Conservation (phyloP, 805 yeast genomes). For the Ogataea henricii region DNA sequence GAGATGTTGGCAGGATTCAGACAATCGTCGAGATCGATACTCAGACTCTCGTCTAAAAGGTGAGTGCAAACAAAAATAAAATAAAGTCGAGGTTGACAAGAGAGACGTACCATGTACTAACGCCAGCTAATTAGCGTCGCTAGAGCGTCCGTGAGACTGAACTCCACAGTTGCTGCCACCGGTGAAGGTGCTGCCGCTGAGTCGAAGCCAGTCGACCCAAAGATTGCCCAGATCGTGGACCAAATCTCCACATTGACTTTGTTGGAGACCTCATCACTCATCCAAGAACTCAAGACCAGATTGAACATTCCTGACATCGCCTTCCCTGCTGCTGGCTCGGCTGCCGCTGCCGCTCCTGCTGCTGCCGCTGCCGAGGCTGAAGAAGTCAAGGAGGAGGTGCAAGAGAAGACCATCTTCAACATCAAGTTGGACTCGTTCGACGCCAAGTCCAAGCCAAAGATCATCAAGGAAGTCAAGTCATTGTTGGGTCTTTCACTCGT, state of each 20-base stretch:
- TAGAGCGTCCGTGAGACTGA: slow-evolving; percentile 58
- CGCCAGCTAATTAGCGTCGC: slow-evolving; percentile 37
- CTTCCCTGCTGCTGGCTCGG: slow-evolving; percentile 69
- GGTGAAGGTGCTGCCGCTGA: slow-evolving; percentile 28
- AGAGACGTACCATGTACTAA: too few species aligned
- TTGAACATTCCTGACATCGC: slow-evolving; percentile 94
- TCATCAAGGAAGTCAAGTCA: slow-evolving; percentile 94
- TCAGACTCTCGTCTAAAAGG: slow-evolving; percentile 22
- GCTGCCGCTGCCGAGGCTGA: slow-evolving; percentile 73
- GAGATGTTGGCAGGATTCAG: slow-evolving; percentile 21
- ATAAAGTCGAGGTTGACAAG: too few species aligned
- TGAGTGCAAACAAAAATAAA: slow-evolving; percentile 1
- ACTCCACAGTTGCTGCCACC: slow-evolving; percentile 49
- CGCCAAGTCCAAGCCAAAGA: slow-evolving; percentile 93
- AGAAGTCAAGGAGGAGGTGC: slow-evolving; percentile 72
- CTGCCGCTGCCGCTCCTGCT: slow-evolving; percentile 63
- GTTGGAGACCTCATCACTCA: slow-evolving; percentile 87
- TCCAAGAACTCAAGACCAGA: slow-evolving; percentile 74
- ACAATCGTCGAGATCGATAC: slow-evolving; percentile 24
- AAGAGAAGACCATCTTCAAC: slow-evolving; percentile 91
- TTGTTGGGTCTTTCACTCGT: slow-evolving; percentile 90
- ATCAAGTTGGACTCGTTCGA: slow-evolving; percentile 93
- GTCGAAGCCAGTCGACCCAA: slow-evolving; percentile 73
- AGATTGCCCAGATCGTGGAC: slow-evolving; percentile 84
- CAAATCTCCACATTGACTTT: slow-evolving; percentile 89